phyloP scores from a whole-genome alignment of 257 asterid species.

The Solanum acaule region DNA sequence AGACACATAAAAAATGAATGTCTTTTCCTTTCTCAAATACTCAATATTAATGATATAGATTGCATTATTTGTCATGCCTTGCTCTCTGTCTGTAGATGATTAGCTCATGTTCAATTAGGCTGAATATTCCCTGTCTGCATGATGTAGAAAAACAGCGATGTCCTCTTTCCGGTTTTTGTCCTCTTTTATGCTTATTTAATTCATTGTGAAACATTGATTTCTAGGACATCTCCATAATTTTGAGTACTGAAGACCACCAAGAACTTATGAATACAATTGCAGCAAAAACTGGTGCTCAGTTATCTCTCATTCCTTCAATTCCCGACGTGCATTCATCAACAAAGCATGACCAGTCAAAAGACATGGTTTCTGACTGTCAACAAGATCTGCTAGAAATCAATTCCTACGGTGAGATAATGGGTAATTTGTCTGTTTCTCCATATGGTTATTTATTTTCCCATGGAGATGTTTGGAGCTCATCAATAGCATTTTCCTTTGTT shows the following conservation, averaged over 20 bases:
- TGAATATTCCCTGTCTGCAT: not conserved
- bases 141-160: not conserved
- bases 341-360: conserved; percentile 15
- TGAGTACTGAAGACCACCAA: conserved; percentile 87
- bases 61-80: not conserved
- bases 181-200: not conserved
- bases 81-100: not conserved
- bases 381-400: conserved; percentile 9
- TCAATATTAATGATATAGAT: not conserved
- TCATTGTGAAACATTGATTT: not conserved
- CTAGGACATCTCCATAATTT: conserved; percentile 69
- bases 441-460: not conserved
- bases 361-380: conserved; percentile 5
- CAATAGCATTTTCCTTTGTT: not conserved
- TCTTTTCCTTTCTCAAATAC: not conserved
- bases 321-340: conserved; percentile 20
- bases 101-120: not conserved
- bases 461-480: not conserved
- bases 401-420: conserved; percentile 30
- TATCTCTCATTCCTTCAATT: conserved; percentile 68
- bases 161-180: not conserved
- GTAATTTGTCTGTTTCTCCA: conserved; percentile 17
- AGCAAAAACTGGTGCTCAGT: conserved; percentile 62
- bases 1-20: not conserved
- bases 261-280: conserved; percentile 74